Base-by-base conservation (phyloP, 1,284 basidiomycete genomes). In the Porodaedalea pini region DNA sequence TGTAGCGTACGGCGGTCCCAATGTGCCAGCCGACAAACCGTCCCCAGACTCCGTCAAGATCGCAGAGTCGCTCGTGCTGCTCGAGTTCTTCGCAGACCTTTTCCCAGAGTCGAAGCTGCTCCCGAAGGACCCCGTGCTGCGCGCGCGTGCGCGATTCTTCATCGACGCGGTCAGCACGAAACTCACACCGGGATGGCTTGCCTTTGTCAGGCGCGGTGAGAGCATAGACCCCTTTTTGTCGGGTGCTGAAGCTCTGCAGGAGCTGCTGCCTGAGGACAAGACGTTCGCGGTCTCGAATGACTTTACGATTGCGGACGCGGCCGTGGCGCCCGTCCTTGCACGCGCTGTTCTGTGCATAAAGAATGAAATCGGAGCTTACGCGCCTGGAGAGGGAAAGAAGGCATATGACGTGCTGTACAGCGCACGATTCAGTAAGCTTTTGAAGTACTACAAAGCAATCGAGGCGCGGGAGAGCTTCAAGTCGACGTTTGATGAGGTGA, bases 51-150 rank as follows among this genome's bases (percentile, higher is more conserved):
- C 82, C 0, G 61, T 68, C 50, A 86, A 85, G 68, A 69, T 88
- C 56, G 74, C 79, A 23, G 85, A 88, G 65, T 85, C 82, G 1
- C 74, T 79, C 41, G 75, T 86, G 31, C 74, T 86, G 54, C 69
- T 86, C 54, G 83, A 86, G 66, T 83, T 86, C 69, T 63, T 85
- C 57, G 79, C 79, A 6, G 83, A 86, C 63, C 65, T 81, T 49
- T 78, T 70, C 65, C 80, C 78, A 0, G 63, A 73, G 13, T 70
- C 74, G 0, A 62, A 64, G 2, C 71, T 85, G 17, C 73, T 84
- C 11, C 82, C 83, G 0, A 66, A 71, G 6, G 77, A 84, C 64
- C 80, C 83, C 0, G 73, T 83, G 23, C 64, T 68, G 7, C 78
- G 80, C n/a, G 85, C 85, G 4, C 73, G 76, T 54, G 78, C 75